Evolutionary conservation across 2,329 filamentous ascomycete genomes (phyloP), one percentile per base, ranked within the genome.

Genomic region (Zymoseptoria tritici): DNA sequence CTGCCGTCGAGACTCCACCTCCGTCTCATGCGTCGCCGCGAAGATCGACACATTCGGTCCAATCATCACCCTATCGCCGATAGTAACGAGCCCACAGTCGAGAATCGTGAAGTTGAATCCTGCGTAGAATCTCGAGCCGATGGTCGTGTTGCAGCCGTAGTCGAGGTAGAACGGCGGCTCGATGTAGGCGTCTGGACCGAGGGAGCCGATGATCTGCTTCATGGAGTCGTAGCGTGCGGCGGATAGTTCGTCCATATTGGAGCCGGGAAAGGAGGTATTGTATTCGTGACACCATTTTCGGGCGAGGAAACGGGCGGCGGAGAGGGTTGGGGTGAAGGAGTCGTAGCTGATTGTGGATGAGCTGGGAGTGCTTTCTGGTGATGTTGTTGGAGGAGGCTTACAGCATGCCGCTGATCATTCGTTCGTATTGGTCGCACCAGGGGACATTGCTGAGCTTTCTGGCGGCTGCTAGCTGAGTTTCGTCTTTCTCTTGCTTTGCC

Each of bases 131-230:
- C 79, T 76, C 50, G 82, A 76, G 7, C 85, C 85, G 0, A 88
- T 76, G 5, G 75, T 78, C 63, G 87, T 81, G 66, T 88, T 89
- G 70, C 82, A 83, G 1, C 85, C 86, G 60, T 88, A 88, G 69
- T 88, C 85, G 36, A 87, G 77, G 49, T 76, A 78, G 58, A 89
- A 76, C 0, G 85, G 84, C 0, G 85, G 81, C 65, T 88, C 85
- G 42, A 88, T 80, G 62, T 81, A 81, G 22, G 75, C 77, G 20
- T 62, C 62, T 22, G 72, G 65, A 24, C 71, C 68, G 26, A 72
- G 53, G 6, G 56, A 52, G 46, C 61, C 63, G 31, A 65, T 59
- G 26, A 65, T 61, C 21, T 36, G 29, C 49, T 58, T 49, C 9
- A 65, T 21, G 11, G 50, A 21, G 11, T 52, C n/a, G 50, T 24